Evolutionary conservation across 148 eudicot species (phyloP), one percentile per base, ranked within the genome.

Genomic region (Silene uniflora): DNA sequence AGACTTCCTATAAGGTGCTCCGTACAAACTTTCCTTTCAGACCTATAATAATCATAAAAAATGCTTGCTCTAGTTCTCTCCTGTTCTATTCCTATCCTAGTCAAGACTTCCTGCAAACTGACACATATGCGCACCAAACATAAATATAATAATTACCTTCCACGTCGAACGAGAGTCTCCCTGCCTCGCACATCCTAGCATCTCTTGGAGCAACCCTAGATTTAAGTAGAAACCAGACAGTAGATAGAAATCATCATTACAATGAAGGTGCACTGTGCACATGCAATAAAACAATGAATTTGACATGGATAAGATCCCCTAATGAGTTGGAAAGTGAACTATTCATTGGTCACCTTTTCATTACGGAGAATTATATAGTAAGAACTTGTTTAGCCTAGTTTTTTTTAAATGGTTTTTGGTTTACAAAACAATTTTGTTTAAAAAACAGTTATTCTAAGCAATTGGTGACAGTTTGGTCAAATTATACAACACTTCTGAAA

Each of bases 121-220:
- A 25, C 25, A 75, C 23, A 8, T 62, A 14, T 27, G 32, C 56
- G 17, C 44, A 66, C 23, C 74, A 79, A 63, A 56, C 55, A 4
- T 11, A 67, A 61, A 75, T 39, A 39, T 14, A 72, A 66, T 39
- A 29, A 56, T 1, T 84, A 93, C 98, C 98, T 91, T 91, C 98
- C 96, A 91, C 65, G 81, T 83, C 70, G 93, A 84, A 78, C 80
- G 89, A 47, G 96, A 86, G 76, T 87, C 88, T 67, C 88, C 89
- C 72, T 82, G 78, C 85, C 84, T 93, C 13, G 91, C 73, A 44
- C 90, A 83, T 81, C 91, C 87, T 79, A 93, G 96, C 98, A 93
- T 93, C 86, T 93, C 98, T 74, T 84, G 82, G 75, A 93, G 82
- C 76, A 93, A 85, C 71, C 98, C 93, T 91, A 83, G 46, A 68